Conservation (phyloP, 306 rosid species). For the Castanea sativa region DNA sequence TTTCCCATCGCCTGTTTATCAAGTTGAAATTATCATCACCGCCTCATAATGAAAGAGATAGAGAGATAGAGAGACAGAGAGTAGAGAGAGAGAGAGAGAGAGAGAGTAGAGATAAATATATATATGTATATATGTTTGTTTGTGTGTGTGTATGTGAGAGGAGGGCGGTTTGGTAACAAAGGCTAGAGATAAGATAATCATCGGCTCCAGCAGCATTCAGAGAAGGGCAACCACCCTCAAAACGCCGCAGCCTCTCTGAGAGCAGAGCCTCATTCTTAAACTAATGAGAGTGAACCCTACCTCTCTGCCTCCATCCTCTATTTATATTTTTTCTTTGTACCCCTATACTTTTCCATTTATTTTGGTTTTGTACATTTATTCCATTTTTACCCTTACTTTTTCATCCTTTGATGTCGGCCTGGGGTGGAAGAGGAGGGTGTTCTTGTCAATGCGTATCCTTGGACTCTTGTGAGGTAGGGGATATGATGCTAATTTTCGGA, state of each 20-base stretch:
- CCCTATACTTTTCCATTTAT: background rate
- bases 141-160: background rate
- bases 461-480: too few species aligned
- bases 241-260: background rate
- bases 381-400: background rate
- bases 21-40: slow-evolving; percentile 29
- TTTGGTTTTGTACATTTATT: background rate
- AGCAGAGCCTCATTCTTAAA: slow-evolving; percentile 15
- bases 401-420: background rate
- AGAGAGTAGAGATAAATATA: background rate
- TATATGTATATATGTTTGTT: too few species aligned
- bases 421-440: too few species aligned
- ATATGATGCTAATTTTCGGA: too few species aligned
- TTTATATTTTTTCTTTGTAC: background rate
- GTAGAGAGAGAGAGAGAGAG: background rate
- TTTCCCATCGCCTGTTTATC: slow-evolving; percentile 13
- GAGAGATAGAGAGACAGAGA: background rate
- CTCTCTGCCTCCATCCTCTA: accelerated
- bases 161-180: background rate
- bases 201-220: slow-evolving; percentile 10
- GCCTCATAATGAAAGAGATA: slow-evolving; percentile 19
- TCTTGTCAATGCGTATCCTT: too few species aligned
- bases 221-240: background rate
- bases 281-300: slow-evolving; percentile 9
- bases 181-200: background rate